Base-by-base conservation (phyloP, 2,329 filamentous ascomycete species). In the Zymoseptoria brevis region DNA sequence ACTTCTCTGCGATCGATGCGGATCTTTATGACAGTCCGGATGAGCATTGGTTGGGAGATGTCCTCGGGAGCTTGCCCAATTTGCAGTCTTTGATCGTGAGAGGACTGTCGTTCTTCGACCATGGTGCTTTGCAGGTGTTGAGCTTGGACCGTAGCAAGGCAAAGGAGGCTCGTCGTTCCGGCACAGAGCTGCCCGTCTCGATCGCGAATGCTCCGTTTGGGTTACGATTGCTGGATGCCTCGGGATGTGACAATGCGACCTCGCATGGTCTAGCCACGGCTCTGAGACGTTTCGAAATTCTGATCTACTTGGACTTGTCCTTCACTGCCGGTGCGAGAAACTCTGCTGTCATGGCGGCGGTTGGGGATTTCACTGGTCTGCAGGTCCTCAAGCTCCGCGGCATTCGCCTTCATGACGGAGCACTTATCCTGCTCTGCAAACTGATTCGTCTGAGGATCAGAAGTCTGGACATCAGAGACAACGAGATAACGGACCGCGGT, bases 221-320 rank as follows among this genome's bases (percentile, higher is more conserved):
- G 19, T 68, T 85, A 24, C 80, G 82, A 29, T 71, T 86, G 4
- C 72, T 86, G 7, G 74, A 84, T 62, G 83, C 83, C 8, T 80
- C 81, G 7, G 71, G 75, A 41, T 84, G 83, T 70, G 75, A 76
- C 1, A 86, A 86, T 66, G 76, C 80, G n/a, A 86, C 83, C 1
- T 80, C 80, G 0, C 73, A 71, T 19, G 79, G 81, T 0, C 75
- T 86, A 7, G 74, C 77, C 22, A 76, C 79, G 60, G 80, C 80
- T 0, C 63, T 86, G 22, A 69, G 75, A 13, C 76, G 78, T 19
- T 83, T 86, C 59, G 79, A 81, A 1, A 73, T 75, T 35, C 71
- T 86, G 24, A 74, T 83, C 5, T 85, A 83, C 62, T 71, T 86
- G 16, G 82, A 86, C 66, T 68, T 86, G 13, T 86, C 83, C 77